A percentile compares a stretch with the other conserved stretches of the same genome.
Evolutionary conservation across 345 rosid species (phyloP).

Genomic region (Rhizophora apiculata): DNA sequence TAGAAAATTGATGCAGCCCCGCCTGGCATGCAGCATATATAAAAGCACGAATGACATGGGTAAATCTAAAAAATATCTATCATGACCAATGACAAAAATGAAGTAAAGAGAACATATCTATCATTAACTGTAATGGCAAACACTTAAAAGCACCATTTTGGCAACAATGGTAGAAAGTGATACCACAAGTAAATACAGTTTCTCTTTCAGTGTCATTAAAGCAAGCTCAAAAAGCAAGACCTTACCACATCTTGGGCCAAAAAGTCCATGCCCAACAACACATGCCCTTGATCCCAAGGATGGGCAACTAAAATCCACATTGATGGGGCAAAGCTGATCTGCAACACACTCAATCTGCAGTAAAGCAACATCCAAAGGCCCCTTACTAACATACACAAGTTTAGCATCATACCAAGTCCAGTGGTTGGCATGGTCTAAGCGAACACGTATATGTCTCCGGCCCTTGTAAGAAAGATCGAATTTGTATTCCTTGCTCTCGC

Average conservation of each 20-base stretch:
- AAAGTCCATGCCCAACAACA: conserved; percentile 84
- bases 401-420: conserved; percentile 83
- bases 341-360: conserved; percentile 65
- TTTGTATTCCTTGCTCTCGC: conserved; percentile 30
- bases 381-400: conserved; percentile 66
- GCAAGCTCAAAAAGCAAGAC: conserved; percentile 16
- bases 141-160: too few relatives aligned
- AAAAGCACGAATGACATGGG: too few relatives aligned
- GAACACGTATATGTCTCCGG: conserved; percentile 54
- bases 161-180: too few relatives aligned
- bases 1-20: too few relatives aligned
- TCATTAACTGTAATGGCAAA: neutral
- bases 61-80: too few relatives aligned
- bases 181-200: too few relatives aligned
- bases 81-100: too few relatives aligned
- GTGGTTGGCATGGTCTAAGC: conserved; percentile 58
- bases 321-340: conserved; percentile 50
- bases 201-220: neutral
- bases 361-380: conserved; percentile 81
- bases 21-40: too few relatives aligned
- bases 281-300: conserved; percentile 64
- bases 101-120: neutral
- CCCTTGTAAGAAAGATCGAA: conserved; percentile 35
- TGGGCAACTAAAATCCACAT: conserved; percentile 47
- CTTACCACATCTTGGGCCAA: conserved; percentile 86